Percentiles rank a stretch among this genome's conserved stretches.
Evolutionary conservation across 495 filamentous ascomycete species (phyloP).

Genomic region (Elasticomyces elasticus): DNA sequence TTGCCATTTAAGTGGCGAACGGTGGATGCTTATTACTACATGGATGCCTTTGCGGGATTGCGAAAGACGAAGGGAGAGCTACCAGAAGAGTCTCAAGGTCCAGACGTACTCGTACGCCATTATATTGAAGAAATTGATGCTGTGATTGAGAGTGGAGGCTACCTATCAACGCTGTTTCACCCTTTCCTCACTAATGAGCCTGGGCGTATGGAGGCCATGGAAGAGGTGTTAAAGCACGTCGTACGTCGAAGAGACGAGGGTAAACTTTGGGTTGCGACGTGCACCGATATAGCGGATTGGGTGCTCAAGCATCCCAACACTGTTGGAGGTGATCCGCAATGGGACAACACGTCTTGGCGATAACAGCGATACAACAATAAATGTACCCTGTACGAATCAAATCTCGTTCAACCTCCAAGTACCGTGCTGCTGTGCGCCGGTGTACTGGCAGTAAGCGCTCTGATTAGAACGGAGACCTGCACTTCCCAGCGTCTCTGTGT

Average conservation of each 20-base stretch:
- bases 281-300: constrained; percentile 16
- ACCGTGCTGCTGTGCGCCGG: background rate
- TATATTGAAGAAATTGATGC: constrained; percentile 16
- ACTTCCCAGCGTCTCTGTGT: too few species aligned
- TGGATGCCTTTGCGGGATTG: constrained; percentile 16
- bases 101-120: constrained; percentile 3
- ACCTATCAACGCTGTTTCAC: constrained; percentile 20
- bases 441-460: too few species aligned
- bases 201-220: constrained; percentile 16
- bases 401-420: background rate
- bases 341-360: constrained; percentile 19
- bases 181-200: constrained; percentile 16
- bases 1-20: constrained; percentile 22
- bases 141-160: constrained; percentile 18
- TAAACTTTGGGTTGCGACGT: constrained; percentile 18
- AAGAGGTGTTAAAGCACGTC: constrained; percentile 14
- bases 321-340: constrained; percentile 18
- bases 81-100: constrained; percentile 2
- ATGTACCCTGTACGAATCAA: background rate
- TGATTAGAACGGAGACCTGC: too few species aligned
- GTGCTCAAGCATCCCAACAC: constrained; percentile 2
- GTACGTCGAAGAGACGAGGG: constrained; percentile 16
- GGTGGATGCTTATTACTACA: constrained; percentile 25
- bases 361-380: background rate
- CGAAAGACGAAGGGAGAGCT: constrained; percentile 15